Base-by-base conservation (phyloP, 306 rosid species). In the Oxytropis ochrocephala region DNA sequence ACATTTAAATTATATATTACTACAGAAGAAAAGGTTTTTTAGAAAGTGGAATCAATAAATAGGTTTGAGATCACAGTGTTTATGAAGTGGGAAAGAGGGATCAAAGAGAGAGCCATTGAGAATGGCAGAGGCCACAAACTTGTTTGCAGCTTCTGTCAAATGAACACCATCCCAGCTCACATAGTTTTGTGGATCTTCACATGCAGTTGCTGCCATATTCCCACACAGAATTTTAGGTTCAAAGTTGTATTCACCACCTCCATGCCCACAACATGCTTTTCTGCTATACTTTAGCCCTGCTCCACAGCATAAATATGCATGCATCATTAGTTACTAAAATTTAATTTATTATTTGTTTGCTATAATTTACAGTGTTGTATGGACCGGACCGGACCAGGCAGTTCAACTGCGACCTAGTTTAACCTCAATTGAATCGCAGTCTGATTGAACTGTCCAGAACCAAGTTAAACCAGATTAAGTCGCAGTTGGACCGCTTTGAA, bases 141-240 rank as follows among this genome's bases (percentile, higher is more conserved):
- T 89, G 80, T 89, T 92, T 16, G 89, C 92, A 69, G 89, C 87
- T 76, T 92, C 96, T 27, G 95, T 87, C 55, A 90, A 78, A 78
- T 92, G 97, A 8, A 89, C 71, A 16, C 97, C 97, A 80, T 92
- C 97, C 95, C 95, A 92, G 67, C 96, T 85, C 46, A 89, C 92
- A 51, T 87, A 86, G 75, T 84, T 83, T 21, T 81, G 67, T 0
- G 97, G 97, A 43, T 92, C 96, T 49, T 71, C 64, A 42, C 96
- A 84, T n/a, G 91, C 91, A 54, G 65, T 79, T 77, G 96, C 92
- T 35, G 78, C 57, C 70, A 78, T 74, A 17, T 87, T 76, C 5
- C 95, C 96, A 70, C 96, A 92, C 11, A 70, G 43, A 19, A 79
- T 50, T 54, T 14, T 79, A 7, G 83, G 85, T 2, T 92, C 73